A percentile compares a stretch with the other conserved stretches of the same genome.
phyloP scores from a whole-genome alignment of 2,329 filamentous ascomycete genomes.

The Pseudogymnoascus verrucosus region DNA sequence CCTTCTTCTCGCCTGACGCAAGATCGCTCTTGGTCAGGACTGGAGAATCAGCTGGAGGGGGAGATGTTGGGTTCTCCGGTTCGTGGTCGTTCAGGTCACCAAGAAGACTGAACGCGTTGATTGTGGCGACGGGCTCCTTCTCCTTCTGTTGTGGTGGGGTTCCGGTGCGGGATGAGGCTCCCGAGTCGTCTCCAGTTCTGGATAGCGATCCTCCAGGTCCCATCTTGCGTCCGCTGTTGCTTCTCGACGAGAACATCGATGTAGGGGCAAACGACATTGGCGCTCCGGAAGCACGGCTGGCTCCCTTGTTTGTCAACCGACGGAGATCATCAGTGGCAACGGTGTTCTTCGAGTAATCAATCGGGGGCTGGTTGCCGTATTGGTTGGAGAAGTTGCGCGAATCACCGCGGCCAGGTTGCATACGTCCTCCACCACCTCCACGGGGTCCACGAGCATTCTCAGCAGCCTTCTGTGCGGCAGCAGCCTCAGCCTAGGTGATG shows the following conservation, averaged over 20 bases:
- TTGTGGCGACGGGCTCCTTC: constrained; percentile 56
- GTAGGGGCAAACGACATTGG: constrained; percentile 62
- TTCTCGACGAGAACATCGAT: constrained; percentile 81
- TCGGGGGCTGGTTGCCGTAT: constrained; percentile 63
- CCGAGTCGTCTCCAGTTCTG: constrained; percentile 75
- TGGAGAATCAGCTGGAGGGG: constrained; percentile 62
- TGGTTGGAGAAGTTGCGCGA: constrained; percentile 71
- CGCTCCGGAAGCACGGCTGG: constrained; percentile 53
- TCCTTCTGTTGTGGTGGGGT: constrained; percentile 70
- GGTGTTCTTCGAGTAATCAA: constrained; percentile 65
- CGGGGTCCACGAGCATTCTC: constrained; percentile 59
- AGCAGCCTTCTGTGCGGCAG: constrained; percentile 71
- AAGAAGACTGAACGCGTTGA: constrained; percentile 73
- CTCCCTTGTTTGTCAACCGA: constrained; percentile 56
- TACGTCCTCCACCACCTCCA: constrained; percentile 60
- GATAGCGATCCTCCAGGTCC: constrained; percentile 66
- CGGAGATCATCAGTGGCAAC: constrained; percentile 88
- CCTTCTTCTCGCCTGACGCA: constrained; percentile 42
- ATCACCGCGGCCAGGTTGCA: constrained; percentile 74
- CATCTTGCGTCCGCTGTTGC: constrained; percentile 78
- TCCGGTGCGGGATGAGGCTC: constrained; percentile 77
- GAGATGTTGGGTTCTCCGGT: constrained; percentile 57
- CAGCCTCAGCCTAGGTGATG: constrained; percentile 53
- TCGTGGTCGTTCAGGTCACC: constrained; percentile 38
- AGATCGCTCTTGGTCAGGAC: constrained; percentile 55